Conservation (phyloP, 192 early-diverging fungal genomes). For the Gigaspora rosea region DNA sequence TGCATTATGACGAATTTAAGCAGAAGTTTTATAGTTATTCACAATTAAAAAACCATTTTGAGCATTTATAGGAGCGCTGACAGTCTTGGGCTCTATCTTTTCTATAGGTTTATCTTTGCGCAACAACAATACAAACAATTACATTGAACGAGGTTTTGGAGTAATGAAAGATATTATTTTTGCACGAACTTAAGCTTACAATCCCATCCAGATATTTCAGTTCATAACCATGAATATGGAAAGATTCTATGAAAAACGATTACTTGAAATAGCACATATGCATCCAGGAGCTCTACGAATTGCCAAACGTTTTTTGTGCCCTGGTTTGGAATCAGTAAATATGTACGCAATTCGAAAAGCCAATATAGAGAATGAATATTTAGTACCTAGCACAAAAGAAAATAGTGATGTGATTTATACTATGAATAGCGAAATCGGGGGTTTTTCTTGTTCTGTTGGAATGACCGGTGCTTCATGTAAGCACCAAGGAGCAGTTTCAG, state of each 20-base stretch:
- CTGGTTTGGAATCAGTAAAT: not conserved
- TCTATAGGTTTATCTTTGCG: not conserved
- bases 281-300: not conserved
- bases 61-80: not conserved
- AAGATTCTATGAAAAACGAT: not conserved
- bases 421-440: not conserved
- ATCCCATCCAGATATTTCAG: not conserved
- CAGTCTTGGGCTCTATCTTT: not conserved
- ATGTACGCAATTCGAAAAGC: not conserved
- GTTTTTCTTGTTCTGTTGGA: not conserved
- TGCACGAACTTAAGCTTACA: not conserved
- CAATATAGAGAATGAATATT: not conserved
- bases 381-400: not conserved
- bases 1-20: not conserved
- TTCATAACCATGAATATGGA: not conserved
- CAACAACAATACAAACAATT: not conserved
- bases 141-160: not conserved
- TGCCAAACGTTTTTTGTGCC: conserved; percentile 1
- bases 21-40: not conserved
- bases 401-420: not conserved
- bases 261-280: not conserved
- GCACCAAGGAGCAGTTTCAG: not conserved
- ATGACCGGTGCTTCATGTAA: not conserved
- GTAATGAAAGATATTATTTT: conserved; percentile 2
- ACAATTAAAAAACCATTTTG: not conserved